Percentiles rank a stretch among this genome's conserved stretches.
Conservation (phyloP, 805 yeast genomes). For the Cyberlindnera japonica region DNA sequence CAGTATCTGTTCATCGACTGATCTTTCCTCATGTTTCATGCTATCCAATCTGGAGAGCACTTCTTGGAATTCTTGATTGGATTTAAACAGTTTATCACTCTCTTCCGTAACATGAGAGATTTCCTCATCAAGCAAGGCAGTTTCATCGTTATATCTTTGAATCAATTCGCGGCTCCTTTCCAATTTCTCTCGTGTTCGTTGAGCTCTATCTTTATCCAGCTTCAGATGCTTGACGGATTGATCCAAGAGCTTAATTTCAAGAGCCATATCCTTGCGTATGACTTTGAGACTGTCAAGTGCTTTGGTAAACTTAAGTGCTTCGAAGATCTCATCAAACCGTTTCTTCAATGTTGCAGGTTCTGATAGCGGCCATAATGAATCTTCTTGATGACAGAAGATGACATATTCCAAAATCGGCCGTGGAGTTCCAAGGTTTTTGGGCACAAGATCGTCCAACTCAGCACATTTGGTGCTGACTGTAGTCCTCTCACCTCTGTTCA, state of each 20-base stretch:
- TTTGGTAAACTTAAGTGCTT: constrained; percentile 89
- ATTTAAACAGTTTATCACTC: constrained; percentile 60
- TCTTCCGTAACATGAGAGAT: constrained; percentile 53
- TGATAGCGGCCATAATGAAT: constrained; percentile 91
- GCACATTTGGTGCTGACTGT: constrained; percentile 78
- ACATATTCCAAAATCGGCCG: constrained; percentile 86
- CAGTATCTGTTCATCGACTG: constrained; percentile 47
- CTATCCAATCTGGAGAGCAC: constrained; percentile 61
- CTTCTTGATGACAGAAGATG: constrained; percentile 97
- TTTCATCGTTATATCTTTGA: constrained; percentile 43
- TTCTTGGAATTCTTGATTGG: constrained; percentile 79
- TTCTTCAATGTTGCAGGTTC: constrained; percentile 89
- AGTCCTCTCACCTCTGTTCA: constrained; percentile 62
- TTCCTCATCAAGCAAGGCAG: constrained; percentile 43
- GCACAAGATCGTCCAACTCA: constrained; percentile 80
- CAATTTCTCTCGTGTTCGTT: constrained; percentile 47
- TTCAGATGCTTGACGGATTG: constrained; percentile 76
- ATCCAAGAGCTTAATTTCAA: constrained; percentile 70
- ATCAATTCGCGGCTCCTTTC: constrained; percentile 41
- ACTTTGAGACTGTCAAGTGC: constrained; percentile 76
- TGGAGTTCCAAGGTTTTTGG: constrained; percentile 82
- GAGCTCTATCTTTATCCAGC: constrained; percentile 71
- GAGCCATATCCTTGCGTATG: constrained; percentile 71
- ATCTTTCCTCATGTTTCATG: constrained; percentile 43
- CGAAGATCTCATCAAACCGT: constrained; percentile 93